Evolutionary conservation across 108 stramenopile genomes (phyloP), one percentile per base, ranked within the genome.

Genomic region (Skeletonema costatum): DNA sequence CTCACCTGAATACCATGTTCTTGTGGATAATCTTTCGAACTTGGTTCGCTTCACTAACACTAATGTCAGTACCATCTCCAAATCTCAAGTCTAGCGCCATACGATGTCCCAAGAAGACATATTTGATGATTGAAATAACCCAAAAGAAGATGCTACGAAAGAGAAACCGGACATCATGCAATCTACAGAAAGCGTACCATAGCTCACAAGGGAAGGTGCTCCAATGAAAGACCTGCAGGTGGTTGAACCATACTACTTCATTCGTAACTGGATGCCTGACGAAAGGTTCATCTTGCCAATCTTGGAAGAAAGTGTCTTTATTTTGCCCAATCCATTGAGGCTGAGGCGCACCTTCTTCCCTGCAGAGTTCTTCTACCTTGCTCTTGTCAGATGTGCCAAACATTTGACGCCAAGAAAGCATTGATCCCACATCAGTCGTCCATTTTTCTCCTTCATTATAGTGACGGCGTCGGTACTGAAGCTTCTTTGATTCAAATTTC

Each of bases 201-300:
- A 84, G 65, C 50, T 87, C 79, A 0, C 75, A 73, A n/a, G 86
- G 86, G 30, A 77, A 71, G 4, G 76, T 76, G 32, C 78, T 81
- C 78, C 75, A 84, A 35, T 87, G 86, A 73, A 84, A 87, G 1
- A 76, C 78, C 32, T 87, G 75, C 5, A 78, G 59, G 61, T 83
- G 86, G 44, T 81, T 79, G 76, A 81, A 87, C 78, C 78, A 87
- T 31, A 87, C 75, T 8, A 5, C 17, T 46, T 87, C 86, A n/a
- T 56, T n/a, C 16, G 86, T 87, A 3, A 35, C 64, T 1, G 86
- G 86, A 62, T 87, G 86, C 0, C 36, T 53, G n/a, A 66, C 78
- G 63, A 73, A 84, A 32, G 86, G 66, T 7, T 79, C 81, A 38
- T 42, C 29, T 2, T 29, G 6, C 50, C 39, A 83, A 65, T 80